A percentile compares a stretch with the other conserved stretches of the same genome.
phyloP scores from a whole-genome alignment of 2,329 filamentous ascomycete species.

The Paecilomyces dactylethromorphus region DNA sequence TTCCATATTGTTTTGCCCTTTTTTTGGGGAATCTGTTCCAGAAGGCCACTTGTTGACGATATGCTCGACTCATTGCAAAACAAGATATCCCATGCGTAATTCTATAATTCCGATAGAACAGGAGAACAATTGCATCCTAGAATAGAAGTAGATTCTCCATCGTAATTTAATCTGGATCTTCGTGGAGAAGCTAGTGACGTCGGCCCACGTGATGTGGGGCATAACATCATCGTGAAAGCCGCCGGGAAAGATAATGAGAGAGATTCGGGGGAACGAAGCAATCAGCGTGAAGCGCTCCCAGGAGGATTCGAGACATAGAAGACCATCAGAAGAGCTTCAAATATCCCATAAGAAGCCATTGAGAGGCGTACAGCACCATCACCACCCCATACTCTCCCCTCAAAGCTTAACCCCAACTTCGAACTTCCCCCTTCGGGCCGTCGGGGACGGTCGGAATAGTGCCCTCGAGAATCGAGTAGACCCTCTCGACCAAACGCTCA shows the following conservation, averaged over 20 bases:
- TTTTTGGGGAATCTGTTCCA: no score
- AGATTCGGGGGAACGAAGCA: constrained; percentile 15
- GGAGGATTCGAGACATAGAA: neutral
- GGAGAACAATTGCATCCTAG: no score
- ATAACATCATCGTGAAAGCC: constrained; percentile 6
- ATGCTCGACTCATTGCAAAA: no score
- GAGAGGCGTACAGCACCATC: neutral
- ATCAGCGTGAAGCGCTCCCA: neutral
- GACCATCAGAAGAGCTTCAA: neutral
- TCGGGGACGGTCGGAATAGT: neutral
- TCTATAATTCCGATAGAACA: no score
- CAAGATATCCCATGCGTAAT: no score
- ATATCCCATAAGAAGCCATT: neutral
- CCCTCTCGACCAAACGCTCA: constrained; percentile 8
- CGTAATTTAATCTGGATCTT: no score
- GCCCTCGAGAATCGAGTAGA: neutral
- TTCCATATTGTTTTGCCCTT: no score
- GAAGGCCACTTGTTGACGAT: no score
- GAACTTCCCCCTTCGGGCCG: neutral
- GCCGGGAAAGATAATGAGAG: neutral
- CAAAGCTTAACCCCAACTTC: neutral
- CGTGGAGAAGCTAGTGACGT: constrained; percentile 5
- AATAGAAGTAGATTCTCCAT: no score
- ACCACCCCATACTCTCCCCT: neutral
- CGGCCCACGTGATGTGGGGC: constrained; percentile 10